Percentiles rank a stretch among this genome's conserved stretches.
Conservation (phyloP, 129 eudicot genomes). For the Pittosporum tobira region DNA sequence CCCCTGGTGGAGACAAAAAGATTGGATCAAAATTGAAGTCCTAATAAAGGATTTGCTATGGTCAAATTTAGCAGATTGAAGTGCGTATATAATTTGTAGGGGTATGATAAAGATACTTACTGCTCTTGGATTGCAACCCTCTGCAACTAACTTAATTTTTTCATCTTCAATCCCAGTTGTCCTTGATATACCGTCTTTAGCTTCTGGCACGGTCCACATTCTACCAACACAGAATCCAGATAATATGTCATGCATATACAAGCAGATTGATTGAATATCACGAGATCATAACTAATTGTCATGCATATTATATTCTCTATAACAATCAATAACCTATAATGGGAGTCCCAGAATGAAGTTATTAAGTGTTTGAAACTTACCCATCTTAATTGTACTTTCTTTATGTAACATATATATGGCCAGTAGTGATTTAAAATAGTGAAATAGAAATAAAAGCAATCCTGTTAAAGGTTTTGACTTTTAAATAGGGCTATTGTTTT, state of each 20-base stretch:
- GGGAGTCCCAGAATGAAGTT: too few relatives aligned
- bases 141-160: conserved; percentile 53
- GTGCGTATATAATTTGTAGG: neutral
- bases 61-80: neutral
- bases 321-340: too few relatives aligned
- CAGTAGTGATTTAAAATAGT: too few relatives aligned
- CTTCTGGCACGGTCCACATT: conserved; percentile 79
- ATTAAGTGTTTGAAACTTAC: too few relatives aligned
- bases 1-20: conserved; percentile 23
- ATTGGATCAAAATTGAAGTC: neutral
- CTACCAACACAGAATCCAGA: conserved; percentile 29
- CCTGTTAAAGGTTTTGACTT: neutral
- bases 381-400: too few relatives aligned
- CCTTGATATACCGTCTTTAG: conserved; percentile 45
- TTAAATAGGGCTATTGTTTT: neutral
- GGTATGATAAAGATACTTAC: conserved; percentile 35
- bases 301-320: too few relatives aligned
- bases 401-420: too few relatives aligned
- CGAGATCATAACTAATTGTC: neutral
- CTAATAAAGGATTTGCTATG: neutral
- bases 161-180: conserved; percentile 35
- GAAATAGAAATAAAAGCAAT: neutral
- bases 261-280: neutral
- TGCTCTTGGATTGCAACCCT: conserved; percentile 40
- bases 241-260: conserved; percentile 2